Percentiles rank a stretch among this genome's conserved stretches.
Conservation (phyloP, 2,329 filamentous ascomycete genomes). For the Fusarium sp. region DNA sequence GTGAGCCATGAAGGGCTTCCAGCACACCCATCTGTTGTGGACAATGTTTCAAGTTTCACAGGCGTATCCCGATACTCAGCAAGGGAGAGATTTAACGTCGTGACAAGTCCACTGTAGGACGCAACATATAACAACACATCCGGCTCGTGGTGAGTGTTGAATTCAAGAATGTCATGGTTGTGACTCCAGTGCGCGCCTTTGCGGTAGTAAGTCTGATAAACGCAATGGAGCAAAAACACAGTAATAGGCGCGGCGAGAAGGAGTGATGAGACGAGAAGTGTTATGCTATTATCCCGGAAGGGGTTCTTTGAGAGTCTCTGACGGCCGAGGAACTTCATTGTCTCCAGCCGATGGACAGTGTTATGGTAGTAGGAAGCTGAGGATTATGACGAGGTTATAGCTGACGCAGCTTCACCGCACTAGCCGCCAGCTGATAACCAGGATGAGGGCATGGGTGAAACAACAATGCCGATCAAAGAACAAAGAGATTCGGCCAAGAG, state of each 20-base stretch:
- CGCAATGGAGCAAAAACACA: conserved; percentile 31
- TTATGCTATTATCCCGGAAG: conserved; percentile 5
- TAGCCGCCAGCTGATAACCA: background rate
- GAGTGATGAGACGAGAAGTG: conserved; percentile 16
- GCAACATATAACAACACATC: conserved; percentile 55
- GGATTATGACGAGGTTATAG: background rate
- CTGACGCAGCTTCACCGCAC: conserved; percentile 6
- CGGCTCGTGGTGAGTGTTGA: background rate
- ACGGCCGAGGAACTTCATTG: conserved; percentile 22
- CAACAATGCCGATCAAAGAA: background rate
- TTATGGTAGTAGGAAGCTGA: background rate
- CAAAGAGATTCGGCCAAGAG: background rate
- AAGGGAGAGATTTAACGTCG: conserved; percentile 56
- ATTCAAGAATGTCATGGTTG: background rate
- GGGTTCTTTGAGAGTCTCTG: background rate
- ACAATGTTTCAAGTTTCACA: conserved; percentile 53
- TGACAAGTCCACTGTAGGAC: conserved; percentile 60
- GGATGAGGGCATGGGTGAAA: background rate
- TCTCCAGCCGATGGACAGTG: background rate
- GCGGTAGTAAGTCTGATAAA: conserved; percentile 18
- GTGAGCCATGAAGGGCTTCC: conserved; percentile 70
- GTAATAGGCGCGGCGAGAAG: conserved; percentile 25
- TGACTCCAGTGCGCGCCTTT: conserved; percentile 16
- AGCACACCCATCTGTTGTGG: conserved; percentile 60
- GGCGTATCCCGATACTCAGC: conserved; percentile 25